These are phyloP conservation scores for Monosporascus sp. DNA, from an alignment of 2,329 filamentous ascomycete species.

Conservation along the genomic window DNA sequence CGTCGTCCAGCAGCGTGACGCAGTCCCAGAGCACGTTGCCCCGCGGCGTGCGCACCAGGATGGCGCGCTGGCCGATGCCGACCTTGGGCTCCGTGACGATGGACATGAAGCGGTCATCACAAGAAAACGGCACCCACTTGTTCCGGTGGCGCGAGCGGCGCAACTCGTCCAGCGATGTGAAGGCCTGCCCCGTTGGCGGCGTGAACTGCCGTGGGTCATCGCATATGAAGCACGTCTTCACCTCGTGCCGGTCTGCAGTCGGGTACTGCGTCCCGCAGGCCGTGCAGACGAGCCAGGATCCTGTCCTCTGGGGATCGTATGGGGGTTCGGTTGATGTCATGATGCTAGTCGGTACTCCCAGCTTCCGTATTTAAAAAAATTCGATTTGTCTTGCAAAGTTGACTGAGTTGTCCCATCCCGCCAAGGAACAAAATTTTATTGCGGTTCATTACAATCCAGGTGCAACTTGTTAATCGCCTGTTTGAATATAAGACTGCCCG, in stretches of 20 bases:
- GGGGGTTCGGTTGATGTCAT: constrained; percentile 9
- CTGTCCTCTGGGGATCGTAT: constrained; percentile 19
- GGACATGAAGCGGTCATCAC: constrained; percentile 39
- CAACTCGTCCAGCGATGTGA: constrained; percentile 53
- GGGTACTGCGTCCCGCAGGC: constrained; percentile 69
- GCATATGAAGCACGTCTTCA: constrained; percentile 62
- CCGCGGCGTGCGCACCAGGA: constrained; percentile 58
- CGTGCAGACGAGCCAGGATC: constrained; percentile 51
- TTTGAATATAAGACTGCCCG: too few species aligned
- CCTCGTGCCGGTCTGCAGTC: constrained; percentile 37
- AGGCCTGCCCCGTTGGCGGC: constrained; percentile 57
- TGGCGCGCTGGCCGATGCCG: constrained; percentile 69
- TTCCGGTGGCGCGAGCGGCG: constrained; percentile 43
- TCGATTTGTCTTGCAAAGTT: too few species aligned
- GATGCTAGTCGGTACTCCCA: not conserved
- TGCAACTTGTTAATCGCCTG: too few species aligned
- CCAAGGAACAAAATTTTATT: too few species aligned
- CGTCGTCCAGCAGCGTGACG: constrained; percentile 61
- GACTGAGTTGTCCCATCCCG: too few species aligned
- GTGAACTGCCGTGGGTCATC: constrained; percentile 70
- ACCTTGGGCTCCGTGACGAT: constrained; percentile 52
- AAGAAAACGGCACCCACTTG: constrained; percentile 41
- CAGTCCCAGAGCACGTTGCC: constrained; percentile 81
- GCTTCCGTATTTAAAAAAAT: too few species aligned
- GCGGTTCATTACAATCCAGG: too few species aligned